Percentiles rank a stretch among this genome's conserved stretches.
Conservation (phyloP, 1,284 basidiomycete species). For the Ganoderma sp. region DNA sequence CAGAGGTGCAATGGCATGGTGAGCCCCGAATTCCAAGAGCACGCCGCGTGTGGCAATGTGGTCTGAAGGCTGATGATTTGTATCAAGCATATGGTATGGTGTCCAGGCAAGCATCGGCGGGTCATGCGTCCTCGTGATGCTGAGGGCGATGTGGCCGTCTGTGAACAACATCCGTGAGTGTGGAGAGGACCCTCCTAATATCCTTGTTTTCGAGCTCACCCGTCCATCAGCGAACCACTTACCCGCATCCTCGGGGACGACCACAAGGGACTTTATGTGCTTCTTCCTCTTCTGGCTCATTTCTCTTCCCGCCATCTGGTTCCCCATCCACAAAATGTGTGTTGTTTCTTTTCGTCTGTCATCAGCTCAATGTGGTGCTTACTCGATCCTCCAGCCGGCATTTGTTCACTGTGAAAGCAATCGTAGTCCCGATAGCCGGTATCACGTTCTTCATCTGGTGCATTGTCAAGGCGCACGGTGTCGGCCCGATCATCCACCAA, state of each 20-base stretch:
- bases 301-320: constrained; percentile 80
- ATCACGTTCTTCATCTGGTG: constrained; percentile 85
- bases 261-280: constrained; percentile 72
- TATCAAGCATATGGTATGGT: constrained; percentile 74
- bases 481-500: constrained; percentile 80
- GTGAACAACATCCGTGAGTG: constrained; percentile 72
- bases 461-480: constrained; percentile 78
- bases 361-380: constrained; percentile 5
- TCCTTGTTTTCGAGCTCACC: constrained; percentile 10
- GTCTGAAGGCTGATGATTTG: background rate
- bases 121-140: constrained; percentile 74
- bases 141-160: constrained; percentile 75
- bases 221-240: constrained; percentile 60
- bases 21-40: constrained; percentile 38
- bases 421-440: constrained; percentile 75
- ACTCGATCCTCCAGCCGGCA: constrained; percentile 56
- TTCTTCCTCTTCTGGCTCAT: constrained; percentile 91
- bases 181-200: constrained; percentile 13
- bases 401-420: constrained; percentile 82
- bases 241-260: constrained; percentile 73
- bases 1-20: constrained; percentile 80
- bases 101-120: constrained; percentile 86
- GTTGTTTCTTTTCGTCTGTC: constrained; percentile 34
- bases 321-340: constrained; percentile 81
- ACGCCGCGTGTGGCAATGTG: background rate